Evolutionary conservation across 2,329 filamentous ascomycete genomes (phyloP).

Genomic region (Cercospora brassicicola): DNA sequence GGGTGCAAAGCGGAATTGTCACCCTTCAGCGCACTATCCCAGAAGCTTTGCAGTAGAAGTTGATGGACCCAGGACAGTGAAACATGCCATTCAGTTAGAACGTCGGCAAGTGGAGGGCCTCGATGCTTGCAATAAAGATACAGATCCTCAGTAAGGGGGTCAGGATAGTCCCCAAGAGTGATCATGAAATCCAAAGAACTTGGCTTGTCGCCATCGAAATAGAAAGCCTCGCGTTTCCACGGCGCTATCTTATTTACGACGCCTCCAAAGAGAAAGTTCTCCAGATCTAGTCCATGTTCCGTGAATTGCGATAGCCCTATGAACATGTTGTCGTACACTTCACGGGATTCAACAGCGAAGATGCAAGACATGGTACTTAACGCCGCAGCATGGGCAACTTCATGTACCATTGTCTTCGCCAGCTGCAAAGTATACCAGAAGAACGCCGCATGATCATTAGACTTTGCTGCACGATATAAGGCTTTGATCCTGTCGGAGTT

Average conservation of each 20-base stretch:
- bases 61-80: neutral
- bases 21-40: neutral
- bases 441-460: neutral
- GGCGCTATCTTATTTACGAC: no score
- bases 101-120: neutral
- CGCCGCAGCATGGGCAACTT: neutral
- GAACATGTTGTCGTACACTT: neutral
- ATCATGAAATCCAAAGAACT: neutral
- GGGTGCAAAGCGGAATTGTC: neutral
- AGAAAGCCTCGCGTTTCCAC: neutral
- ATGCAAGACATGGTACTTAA: neutral
- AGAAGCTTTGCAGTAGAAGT: neutral
- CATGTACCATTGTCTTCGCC: neutral
- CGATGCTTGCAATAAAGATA: neutral
- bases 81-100: neutral
- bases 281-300: neutral
- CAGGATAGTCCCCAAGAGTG: neutral
- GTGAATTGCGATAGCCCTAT: neutral
- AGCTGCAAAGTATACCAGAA: neutral
- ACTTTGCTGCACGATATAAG: neutral
- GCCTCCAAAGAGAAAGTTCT: constrained; percentile 1
- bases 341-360: neutral
- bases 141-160: neutral
- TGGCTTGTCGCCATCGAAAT: neutral
- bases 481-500: neutral